Evolutionary conservation across 176 grass and related monocot genomes (phyloP).

Genomic region (Cenchrus americanus): DNA sequence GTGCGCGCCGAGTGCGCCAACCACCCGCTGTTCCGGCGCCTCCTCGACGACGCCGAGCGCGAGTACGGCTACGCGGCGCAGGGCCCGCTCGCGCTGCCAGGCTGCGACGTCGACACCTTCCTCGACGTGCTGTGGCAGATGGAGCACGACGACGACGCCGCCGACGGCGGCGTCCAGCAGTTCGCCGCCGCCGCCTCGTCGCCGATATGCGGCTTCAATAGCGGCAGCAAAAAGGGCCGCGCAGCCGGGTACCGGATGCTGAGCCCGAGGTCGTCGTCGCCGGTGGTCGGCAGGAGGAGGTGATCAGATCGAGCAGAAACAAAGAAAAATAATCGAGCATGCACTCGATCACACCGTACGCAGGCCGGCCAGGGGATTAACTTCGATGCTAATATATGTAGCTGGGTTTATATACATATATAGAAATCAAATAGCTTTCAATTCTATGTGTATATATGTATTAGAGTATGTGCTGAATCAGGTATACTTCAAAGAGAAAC

Average conservation of each 20-base stretch:
- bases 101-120: slow-evolving; percentile 71
- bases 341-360: neutral
- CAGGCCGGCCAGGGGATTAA: neutral
- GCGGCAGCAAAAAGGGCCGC: slow-evolving; percentile 24
- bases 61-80: slow-evolving; percentile 68
- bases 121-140: slow-evolving; percentile 66
- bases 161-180: neutral
- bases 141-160: slow-evolving; percentile 41
- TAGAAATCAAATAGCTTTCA: neutral
- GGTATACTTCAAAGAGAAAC: neutral
- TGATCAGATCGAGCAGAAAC: neutral
- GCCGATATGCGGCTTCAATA: slow-evolving; percentile 43
- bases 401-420: neutral
- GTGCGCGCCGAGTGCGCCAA: slow-evolving; percentile 66
- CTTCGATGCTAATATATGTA: neutral
- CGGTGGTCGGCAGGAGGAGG: slow-evolving; percentile 1
- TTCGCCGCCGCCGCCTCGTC: neutral
- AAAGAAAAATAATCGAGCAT: neutral
- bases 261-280: slow-evolving; percentile 36
- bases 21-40: slow-evolving; percentile 63
- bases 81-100: slow-evolving; percentile 70
- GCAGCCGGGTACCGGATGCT: slow-evolving; percentile 49
- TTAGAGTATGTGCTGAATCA: neutral
- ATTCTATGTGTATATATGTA: neutral
- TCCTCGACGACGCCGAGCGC: slow-evolving; percentile 76